Base-by-base conservation (phyloP, 139 green algal species). In the Tetradesmus obliquus region DNA sequence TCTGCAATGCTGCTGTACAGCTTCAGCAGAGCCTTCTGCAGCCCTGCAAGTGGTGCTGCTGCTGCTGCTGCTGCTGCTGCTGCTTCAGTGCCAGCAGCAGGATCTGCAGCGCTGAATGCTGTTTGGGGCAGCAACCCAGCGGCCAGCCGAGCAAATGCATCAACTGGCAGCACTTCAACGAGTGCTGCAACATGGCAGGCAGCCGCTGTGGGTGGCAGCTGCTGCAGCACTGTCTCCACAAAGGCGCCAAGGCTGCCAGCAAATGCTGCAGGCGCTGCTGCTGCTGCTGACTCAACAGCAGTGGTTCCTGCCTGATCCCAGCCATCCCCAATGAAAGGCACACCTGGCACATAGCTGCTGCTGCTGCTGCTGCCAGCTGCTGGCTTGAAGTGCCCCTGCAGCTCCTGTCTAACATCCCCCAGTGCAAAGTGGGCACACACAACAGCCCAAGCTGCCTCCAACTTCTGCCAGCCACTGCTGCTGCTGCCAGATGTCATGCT, bases 401-500 rank as follows among this genome's bases (percentile, higher is more conserved):
- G 9, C 19, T 90, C 86, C 66, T 69, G 17, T 20, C 17, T 72
- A 12, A 90, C 86, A 12, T 90, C 86, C 53, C 12, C 5, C 51
- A 84, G 51, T 2, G 69, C 51, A 84, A 74, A 69, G 58, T 90
- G 86, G 24, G 86, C 86, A 17, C 55, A 60, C 4, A 90, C 53
- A 58, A 84, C 86, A 15, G 19, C 45, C 86, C 86, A 90, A 24
- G 86, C 85, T 22, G 62, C 85, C 66, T 82, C n/a, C 62, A 89
- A 57, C 85, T 82, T 17, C 17, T 79, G 24, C 85, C 60, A 89
- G 45, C 62, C 12, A 55, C 12, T n/a, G 15, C 85, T 58, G 24
- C 19, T 80, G n/a, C 84, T 81, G 60, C 32, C 22, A 62, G 66
- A 17, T 24, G 15, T 24, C 5, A 76, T 19, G 5, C 66, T 24